These are phyloP conservation scores for Isatis lusitanica DNA, from an alignment of 441 rosid species.

Conservation along the genomic window DNA sequence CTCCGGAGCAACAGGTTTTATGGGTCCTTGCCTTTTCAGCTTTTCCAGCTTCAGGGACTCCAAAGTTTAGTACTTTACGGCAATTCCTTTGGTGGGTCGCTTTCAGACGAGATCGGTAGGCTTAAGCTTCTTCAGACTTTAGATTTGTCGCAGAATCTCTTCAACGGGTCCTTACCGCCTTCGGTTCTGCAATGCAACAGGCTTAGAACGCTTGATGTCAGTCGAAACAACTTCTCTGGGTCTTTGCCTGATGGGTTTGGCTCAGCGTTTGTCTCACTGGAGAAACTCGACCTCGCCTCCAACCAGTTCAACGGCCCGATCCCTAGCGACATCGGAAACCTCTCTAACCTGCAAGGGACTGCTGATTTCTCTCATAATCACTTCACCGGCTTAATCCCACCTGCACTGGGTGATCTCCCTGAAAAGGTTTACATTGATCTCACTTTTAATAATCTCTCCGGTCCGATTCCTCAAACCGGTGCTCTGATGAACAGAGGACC, in stretches of 20 bases:
- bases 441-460: conserved; percentile 81
- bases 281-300: conserved; percentile 75
- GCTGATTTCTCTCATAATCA: conserved; percentile 90
- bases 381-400: conserved; percentile 74
- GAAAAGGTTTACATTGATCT: conserved; percentile 93
- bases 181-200: conserved; percentile 79
- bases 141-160: conserved; percentile 83
- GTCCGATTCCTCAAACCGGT: conserved; percentile 94
- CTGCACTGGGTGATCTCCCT: conserved; percentile 84
- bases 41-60: conserved; percentile 70
- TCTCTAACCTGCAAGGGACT: conserved; percentile 89
- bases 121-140: conserved; percentile 76
- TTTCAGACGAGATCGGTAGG: conserved; percentile 66
- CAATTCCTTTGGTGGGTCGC: conserved; percentile 74
- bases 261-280: conserved; percentile 59
- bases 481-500: conserved; percentile 93
- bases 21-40: conserved; percentile 71
- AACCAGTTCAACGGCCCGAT: conserved; percentile 71
- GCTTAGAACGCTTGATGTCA: conserved; percentile 70
- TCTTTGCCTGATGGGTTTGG: conserved; percentile 74
- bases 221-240: conserved; percentile 76
- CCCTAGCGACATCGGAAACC: conserved; percentile 69
- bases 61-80: conserved; percentile 93
- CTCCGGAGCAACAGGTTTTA: conserved; percentile 68
- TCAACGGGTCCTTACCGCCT: conserved; percentile 69